Evolutionary conservation across 495 filamentous ascomycete genomes (phyloP).

Genomic region (Neurospora discreta): DNA sequence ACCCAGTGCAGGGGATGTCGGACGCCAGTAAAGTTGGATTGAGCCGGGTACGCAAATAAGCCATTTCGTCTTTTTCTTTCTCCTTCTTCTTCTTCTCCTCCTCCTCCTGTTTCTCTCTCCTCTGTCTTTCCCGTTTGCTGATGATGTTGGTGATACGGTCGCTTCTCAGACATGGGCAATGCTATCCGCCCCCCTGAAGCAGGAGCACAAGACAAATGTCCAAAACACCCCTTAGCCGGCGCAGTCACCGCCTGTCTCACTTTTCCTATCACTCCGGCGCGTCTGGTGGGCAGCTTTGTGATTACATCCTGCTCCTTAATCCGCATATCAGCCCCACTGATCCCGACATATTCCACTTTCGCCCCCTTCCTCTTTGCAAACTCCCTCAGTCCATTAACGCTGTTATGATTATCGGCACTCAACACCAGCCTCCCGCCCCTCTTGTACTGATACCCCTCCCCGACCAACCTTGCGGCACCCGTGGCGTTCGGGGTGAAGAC

Average conservation of each 20-base stretch:
- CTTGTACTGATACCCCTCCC: conserved; percentile 30
- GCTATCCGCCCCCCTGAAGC: no score
- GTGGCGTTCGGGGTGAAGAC: conserved; percentile 55
- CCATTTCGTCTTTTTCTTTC: conserved; percentile 12
- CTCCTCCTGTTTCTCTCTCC: background rate
- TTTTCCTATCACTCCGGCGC: background rate
- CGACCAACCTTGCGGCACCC: conserved; percentile 45
- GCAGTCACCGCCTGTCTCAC: background rate
- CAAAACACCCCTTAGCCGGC: background rate
- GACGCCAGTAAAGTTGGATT: conserved; percentile 53
- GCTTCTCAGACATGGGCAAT: no score
- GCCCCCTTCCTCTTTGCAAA: conserved; percentile 10
- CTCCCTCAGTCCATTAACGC: conserved; percentile 23
- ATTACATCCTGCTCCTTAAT: conserved; percentile 5
- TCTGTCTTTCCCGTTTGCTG: no score
- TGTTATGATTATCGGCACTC: conserved; percentile 26
- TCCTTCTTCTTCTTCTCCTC: no score
- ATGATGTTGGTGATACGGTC: no score
- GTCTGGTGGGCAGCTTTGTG: background rate
- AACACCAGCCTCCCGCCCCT: conserved; percentile 10
- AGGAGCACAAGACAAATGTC: background rate
- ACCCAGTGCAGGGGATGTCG: conserved; percentile 44
- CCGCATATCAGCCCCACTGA: background rate
- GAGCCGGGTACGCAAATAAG: conserved; percentile 53
- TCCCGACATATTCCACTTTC: conserved; percentile 7